Percentiles rank a stretch among this genome's conserved stretches.
phyloP scores from a whole-genome alignment of 1,284 basidiomycete species.

The Mycosarcoma mackinlayi region DNA sequence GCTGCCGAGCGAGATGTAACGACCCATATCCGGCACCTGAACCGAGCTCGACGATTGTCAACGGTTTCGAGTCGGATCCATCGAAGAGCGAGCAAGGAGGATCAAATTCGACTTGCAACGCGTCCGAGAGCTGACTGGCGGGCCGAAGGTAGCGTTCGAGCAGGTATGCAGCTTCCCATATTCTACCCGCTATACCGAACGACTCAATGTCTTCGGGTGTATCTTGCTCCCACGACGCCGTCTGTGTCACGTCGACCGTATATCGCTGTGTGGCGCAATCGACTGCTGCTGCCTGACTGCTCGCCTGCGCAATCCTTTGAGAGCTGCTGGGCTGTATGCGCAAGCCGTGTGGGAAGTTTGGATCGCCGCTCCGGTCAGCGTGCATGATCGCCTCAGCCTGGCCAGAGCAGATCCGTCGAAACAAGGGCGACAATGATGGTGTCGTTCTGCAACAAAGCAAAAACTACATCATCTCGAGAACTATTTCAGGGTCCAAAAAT shows the following conservation, averaged over 20 bases:
- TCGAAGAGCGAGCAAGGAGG: conserved; percentile 58
- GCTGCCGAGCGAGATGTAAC: conserved; percentile 55
- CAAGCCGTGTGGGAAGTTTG: conserved; percentile 60
- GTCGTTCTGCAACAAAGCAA: background rate
- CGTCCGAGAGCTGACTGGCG: background rate
- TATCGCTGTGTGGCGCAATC: background rate
- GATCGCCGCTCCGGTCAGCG: conserved; percentile 39
- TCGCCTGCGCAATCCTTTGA: conserved; percentile 3
- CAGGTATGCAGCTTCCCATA: conserved; percentile 66
- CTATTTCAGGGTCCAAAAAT: conserved; percentile 38
- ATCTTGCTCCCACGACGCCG: conserved; percentile 53
- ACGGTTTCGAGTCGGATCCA: background rate
- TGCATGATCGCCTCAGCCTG: conserved; percentile 14
- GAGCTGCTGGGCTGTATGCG: conserved; percentile 52
- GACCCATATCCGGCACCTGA: conserved; percentile 64
- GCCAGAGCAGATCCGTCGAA: conserved; percentile 8
- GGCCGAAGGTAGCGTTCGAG: conserved; percentile 52
- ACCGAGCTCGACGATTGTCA: conserved; percentile 60
- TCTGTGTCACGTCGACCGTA: background rate
- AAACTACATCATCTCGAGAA: background rate
- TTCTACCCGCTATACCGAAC: conserved; percentile 66
- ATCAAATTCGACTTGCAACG: conserved; percentile 55
- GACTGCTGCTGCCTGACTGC: too few species aligned
- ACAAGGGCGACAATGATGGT: background rate
- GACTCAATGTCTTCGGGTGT: conserved; percentile 55